These are phyloP conservation scores for Saccharomyces mikatae DNA, from an alignment of 805 yeast genomes.

Conservation along the genomic window DNA sequence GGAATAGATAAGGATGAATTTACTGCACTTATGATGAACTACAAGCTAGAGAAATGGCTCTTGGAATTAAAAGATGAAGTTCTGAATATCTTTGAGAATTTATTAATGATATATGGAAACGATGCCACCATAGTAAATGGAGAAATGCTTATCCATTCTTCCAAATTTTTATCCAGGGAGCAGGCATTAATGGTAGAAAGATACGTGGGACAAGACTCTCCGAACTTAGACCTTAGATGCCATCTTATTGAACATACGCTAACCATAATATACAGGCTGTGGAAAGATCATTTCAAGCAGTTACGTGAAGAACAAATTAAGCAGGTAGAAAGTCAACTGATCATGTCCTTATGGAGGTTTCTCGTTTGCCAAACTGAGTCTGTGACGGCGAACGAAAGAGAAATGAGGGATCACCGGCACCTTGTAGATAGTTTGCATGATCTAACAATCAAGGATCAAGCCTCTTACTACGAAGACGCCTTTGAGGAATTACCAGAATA, in stretches of 20 bases:
- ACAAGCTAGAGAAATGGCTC: slow-evolving; percentile 20
- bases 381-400: slow-evolving; percentile 3
- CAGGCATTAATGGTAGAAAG: slow-evolving; percentile 27
- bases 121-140: slow-evolving; percentile 13
- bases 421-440: slow-evolving; percentile 34
- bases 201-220: slow-evolving; percentile 18
- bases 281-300: slow-evolving; percentile 12
- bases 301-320: slow-evolving; percentile 20
- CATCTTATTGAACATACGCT: slow-evolving; percentile 17
- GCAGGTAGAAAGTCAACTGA: slow-evolving; percentile 36
- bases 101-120: slow-evolving; percentile 17
- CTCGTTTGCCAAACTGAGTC: slow-evolving; percentile 31
- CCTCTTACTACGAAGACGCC: slow-evolving; percentile 29
- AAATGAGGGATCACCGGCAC: slow-evolving; percentile 14
- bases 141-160: slow-evolving; percentile 19
- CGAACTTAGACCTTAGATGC: slow-evolving; percentile 10
- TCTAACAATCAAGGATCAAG: slow-evolving; percentile 18
- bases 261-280: slow-evolving; percentile 14
- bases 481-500: slow-evolving; percentile 41
- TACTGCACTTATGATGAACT: slow-evolving; percentile 2
- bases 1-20: slow-evolving; percentile 1
- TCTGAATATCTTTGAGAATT: slow-evolving; percentile 42
- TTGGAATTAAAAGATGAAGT: slow-evolving; percentile 36
- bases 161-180: slow-evolving; percentile 27
- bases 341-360: slow-evolving; percentile 44